phyloP scores from a whole-genome alignment of 495 filamentous ascomycete species.

The Hypoxylon crocopeplum region DNA sequence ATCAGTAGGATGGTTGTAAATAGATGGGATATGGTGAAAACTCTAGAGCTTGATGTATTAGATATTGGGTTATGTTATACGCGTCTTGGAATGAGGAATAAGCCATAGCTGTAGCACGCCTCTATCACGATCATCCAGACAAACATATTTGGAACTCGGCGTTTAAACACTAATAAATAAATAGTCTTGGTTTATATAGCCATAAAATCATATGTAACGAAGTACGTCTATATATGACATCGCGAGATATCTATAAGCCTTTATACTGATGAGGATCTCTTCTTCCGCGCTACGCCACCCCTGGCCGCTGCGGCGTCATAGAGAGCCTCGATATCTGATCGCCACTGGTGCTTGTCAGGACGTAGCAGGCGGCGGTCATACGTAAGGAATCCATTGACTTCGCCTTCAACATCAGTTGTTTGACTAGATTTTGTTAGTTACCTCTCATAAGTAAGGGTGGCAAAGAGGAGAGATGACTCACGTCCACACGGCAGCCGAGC shows the following conservation, averaged over 20 bases:
- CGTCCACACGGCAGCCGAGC: constrained; percentile 46
- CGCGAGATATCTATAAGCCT: neutral
- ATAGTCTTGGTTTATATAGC: too few relatives aligned
- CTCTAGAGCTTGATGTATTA: too few relatives aligned
- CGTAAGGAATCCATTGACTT: constrained; percentile 73
- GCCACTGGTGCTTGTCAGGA: constrained; percentile 64
- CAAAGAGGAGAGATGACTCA: constrained; percentile 19
- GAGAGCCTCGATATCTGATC: constrained; percentile 62
- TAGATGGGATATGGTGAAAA: too few relatives aligned
- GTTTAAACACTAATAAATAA: too few relatives aligned
- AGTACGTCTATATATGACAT: constrained; percentile 4
- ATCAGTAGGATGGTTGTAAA: too few relatives aligned
- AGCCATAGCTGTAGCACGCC: too few relatives aligned
- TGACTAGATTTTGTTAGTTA: constrained; percentile 54
- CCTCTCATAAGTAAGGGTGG: neutral
- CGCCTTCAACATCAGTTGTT: constrained; percentile 76
- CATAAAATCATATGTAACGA: constrained; percentile 9
- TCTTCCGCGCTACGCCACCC: constrained; percentile 25
- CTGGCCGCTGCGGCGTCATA: constrained; percentile 58
- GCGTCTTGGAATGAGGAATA: too few relatives aligned
- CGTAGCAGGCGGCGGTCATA: constrained; percentile 66
- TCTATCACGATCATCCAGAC: too few relatives aligned
- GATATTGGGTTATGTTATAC: too few relatives aligned
- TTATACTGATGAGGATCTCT: constrained; percentile 3
- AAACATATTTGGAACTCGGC: too few relatives aligned